Evolutionary conservation across 768 basidiomycete genomes (phyloP).

Genomic region (Leccinum subtestaceum): DNA sequence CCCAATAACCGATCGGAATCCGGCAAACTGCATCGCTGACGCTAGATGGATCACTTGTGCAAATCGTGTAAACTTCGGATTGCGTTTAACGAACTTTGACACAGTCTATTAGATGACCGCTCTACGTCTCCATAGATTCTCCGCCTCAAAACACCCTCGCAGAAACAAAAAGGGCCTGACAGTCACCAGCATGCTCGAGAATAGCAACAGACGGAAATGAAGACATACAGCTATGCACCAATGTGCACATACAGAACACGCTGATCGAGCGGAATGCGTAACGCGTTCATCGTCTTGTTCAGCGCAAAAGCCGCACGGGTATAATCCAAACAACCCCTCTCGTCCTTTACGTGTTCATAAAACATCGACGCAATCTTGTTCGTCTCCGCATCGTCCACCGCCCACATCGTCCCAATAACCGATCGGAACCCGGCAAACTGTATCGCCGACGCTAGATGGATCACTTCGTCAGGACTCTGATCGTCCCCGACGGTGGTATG

Average conservation of each 20-base stretch:
- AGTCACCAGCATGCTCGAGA: too few relatives aligned
- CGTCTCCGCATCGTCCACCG: neutral
- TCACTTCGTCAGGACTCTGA: neutral
- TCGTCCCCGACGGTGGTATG: neutral
- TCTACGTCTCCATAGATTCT: too few relatives aligned
- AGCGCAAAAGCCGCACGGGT: neutral
- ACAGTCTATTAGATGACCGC: too few relatives aligned
- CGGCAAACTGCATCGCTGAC: neutral
- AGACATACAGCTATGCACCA: neutral
- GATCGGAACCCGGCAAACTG: neutral
- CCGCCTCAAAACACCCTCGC: too few relatives aligned
- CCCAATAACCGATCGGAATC: neutral
- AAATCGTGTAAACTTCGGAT: too few relatives aligned
- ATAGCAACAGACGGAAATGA: too few relatives aligned
- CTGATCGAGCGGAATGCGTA: neutral
- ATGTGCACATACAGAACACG: neutral
- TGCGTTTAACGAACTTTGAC: too few relatives aligned
- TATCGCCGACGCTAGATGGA: too few relatives aligned
- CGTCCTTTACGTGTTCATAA: neutral
- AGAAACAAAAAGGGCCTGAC: too few relatives aligned
- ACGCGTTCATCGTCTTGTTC: neutral
- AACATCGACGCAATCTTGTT: neutral
- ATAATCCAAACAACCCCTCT: neutral
- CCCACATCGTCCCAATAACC: neutral
- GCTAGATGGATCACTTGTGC: too few relatives aligned